Conservation (phyloP, 1,139 yeast species). For the Debaryomyces udenii region DNA sequence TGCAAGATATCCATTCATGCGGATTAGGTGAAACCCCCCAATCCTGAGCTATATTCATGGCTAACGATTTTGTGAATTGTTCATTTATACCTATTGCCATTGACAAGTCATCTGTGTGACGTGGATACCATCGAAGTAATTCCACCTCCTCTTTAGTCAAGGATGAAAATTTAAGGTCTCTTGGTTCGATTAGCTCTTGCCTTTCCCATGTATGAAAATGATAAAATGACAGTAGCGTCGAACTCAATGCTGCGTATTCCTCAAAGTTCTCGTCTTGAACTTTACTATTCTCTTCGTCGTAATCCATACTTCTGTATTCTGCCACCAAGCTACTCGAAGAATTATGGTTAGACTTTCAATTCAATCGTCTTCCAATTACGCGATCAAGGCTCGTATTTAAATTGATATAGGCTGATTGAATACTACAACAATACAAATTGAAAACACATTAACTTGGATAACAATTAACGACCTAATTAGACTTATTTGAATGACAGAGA, state of each 20-base stretch:
- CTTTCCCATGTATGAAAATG: conserved; percentile 39
- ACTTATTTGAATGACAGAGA: too few relatives aligned
- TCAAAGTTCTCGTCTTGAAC: conserved; percentile 22
- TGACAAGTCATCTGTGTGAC: conserved; percentile 47
- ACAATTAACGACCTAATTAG: too few relatives aligned
- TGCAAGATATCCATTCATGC: conserved; percentile 48
- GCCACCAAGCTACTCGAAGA: too few relatives aligned
- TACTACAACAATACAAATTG: too few relatives aligned
- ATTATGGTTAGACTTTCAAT: too few relatives aligned
- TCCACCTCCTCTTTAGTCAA: conserved; percentile 43
- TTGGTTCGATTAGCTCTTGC: conserved; percentile 39
- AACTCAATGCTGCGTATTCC: conserved; percentile 42
- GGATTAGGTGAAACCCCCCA: conserved; percentile 57
- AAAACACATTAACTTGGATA: too few relatives aligned
- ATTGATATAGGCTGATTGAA: too few relatives aligned
- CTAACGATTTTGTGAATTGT: conserved; percentile 49
- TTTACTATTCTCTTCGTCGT: background rate
- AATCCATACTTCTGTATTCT: background rate
- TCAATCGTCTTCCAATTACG: too few relatives aligned
- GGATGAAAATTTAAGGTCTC: conserved; percentile 30
- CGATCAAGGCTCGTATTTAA: too few relatives aligned
- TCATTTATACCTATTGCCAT: conserved; percentile 54
- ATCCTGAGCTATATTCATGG: conserved; percentile 46
- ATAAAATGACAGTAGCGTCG: conserved; percentile 42
- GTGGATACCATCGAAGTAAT: conserved; percentile 55